Evolutionary conservation across 2,329 filamentous ascomycete species (phyloP), one percentile per base, ranked within the genome.

Genomic region (Paraphaeosphaeria sporulosa): DNA sequence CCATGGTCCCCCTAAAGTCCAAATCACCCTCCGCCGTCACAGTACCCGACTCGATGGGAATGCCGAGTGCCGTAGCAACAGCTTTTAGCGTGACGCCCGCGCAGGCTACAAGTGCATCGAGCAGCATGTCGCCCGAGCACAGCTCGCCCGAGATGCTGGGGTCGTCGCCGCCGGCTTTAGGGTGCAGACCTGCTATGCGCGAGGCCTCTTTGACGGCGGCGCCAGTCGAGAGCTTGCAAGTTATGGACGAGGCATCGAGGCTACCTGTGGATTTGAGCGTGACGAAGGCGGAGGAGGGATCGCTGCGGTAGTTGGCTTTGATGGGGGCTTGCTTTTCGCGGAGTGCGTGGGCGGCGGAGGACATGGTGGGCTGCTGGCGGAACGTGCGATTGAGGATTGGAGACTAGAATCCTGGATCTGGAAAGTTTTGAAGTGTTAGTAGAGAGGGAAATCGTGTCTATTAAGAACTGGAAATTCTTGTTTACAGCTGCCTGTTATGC

Each of bases 71-170:
- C 0, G 82, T 84, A 4, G 81, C 80, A 1, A 84, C 82, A 10
- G 82, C 82, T 63, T 83, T 83, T 27, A 84, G 72, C n/a, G 82
- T 84, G 3, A 84, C 82, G 25, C 82, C 82, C 1, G 82, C 79
- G 68, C 82, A 84, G 4, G 82, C 82, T 4, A 84, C 82, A 2
- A 84, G 74, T 0, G 81, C 81, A 58, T 84, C 82, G 13, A 84
- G 77, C 13, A 84, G 74, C 81, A 84, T 82, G 64, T 84, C 81
- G 13, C 82, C 82, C 0, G 77, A 80, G 73, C 82, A 84, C 1
- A 84, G 74, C 63, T 84, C 81, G 57, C 82, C 81, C 0, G 78
- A 81, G 52, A 84, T 77, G 2, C 69, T 60, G 10, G 78, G 75
- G 38, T 77, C 73, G 13, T 77, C 74, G 42, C 82, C 82, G 40